Base-by-base conservation (phyloP, 495 filamentous ascomycete genomes). In the Platismatia glauca region DNA sequence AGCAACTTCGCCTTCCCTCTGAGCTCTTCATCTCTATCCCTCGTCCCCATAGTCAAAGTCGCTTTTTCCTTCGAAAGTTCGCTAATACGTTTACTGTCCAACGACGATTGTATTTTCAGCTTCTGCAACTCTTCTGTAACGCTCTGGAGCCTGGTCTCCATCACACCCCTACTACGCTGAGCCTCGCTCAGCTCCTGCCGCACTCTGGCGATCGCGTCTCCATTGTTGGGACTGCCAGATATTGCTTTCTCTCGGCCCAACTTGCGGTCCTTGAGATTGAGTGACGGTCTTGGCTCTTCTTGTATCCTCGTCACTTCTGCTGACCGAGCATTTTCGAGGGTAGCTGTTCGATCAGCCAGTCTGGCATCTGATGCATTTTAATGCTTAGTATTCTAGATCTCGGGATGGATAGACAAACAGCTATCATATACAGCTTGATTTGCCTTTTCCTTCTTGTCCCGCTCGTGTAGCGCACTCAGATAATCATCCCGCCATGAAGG, bases 1-100 rank as follows among this genome's bases (percentile, higher is more conserved):
- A 96, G 75, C 63, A 95, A 74, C 71, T 89, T 89, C 12, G 81
- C 84, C 76, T 97, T 97, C 29, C 81, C 89, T 62, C 77, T 81
- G 22, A 95, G 72, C 77, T 97, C 93, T 63, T 95, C 90, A 62
- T 95, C 89, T 22, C 88, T 77, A 71, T 96, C 93, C 50, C 80
- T 86, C 22, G 94, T 73, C 62, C 84, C 84, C 38, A 83, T 76
- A 55, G 79, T 72, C 20, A 95, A 71, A 7, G 75, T 72, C 27
- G 78, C 78, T 15, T 83, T 81, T 67, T 94, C 88, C n/a, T 73
- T 71, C 27, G 82, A 81, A 52, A 95, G 74, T 1, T 82, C 75
- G 12, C 73, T 71, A 18, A 96, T 82, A 4, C 78, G 77, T 67
- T 82, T 82, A 6, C 66, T 63, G 60, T 89, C 84, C 44, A 77